Evolutionary conservation across 1,139 yeast genomes (phyloP).

Genomic region (Spathaspora sp.): DNA sequence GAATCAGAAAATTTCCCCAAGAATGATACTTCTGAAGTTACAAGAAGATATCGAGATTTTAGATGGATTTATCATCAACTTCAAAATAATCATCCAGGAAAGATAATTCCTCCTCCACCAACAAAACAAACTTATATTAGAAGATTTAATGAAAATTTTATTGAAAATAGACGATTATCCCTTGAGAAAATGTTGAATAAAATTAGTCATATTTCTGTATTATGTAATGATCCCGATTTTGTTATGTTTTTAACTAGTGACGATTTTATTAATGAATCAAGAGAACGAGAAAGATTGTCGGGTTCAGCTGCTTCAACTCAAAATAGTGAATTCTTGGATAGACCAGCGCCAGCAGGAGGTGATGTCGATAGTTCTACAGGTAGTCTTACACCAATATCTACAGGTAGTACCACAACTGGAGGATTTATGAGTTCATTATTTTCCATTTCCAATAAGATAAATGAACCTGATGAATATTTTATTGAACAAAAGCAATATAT

Average conservation of each 20-base stretch:
- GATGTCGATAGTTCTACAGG: constrained; percentile 29
- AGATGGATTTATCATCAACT: constrained; percentile 87
- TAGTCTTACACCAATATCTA: constrained; percentile 25
- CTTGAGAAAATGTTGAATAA: constrained; percentile 83
- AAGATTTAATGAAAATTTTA: constrained; percentile 80
- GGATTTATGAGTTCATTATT: constrained; percentile 68
- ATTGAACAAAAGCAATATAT: constrained; percentile 65
- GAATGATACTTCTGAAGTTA: constrained; percentile 48
- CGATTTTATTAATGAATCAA: constrained; percentile 64
- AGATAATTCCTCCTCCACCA: constrained; percentile 95
- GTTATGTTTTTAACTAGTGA: constrained; percentile 74
- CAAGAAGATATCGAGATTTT: constrained; percentile 81
- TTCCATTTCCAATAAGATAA: constrained; percentile 57
- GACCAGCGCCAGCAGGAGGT: constrained; percentile 19
- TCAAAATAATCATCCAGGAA: constrained; percentile 84
- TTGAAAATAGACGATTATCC: constrained; percentile 83
- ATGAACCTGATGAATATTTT: constrained; percentile 81
- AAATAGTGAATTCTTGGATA: constrained; percentile 42
- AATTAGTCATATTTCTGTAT: constrained; percentile 53
- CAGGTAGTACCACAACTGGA: constrained; percentile 26
- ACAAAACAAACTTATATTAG: constrained; percentile 88
- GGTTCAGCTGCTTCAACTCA: constrained; percentile 53
- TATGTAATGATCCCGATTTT: constrained; percentile 75
- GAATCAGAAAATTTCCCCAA: constrained; percentile 24
- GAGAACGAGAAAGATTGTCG: constrained; percentile 57